phyloP scores from a whole-genome alignment of 2,329 filamentous ascomycete genomes.

The Neocucurbitaria cava region DNA sequence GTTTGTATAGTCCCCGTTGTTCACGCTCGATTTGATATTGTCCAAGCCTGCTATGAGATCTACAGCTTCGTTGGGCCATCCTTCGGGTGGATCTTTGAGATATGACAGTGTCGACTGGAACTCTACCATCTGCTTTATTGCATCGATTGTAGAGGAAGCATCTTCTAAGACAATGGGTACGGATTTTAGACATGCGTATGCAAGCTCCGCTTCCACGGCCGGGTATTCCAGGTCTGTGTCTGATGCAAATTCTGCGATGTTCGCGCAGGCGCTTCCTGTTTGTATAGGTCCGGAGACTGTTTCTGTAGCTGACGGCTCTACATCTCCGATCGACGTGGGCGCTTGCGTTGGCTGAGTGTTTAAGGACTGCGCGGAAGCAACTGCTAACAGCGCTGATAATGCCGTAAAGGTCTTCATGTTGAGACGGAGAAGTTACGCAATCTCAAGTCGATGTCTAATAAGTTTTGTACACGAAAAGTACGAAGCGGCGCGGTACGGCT shows the following conservation, averaged over 20 bases:
- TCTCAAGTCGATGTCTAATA: not conserved
- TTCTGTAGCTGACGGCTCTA: constrained; percentile 36
- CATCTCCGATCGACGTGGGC: constrained; percentile 26
- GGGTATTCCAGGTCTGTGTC: constrained; percentile 18
- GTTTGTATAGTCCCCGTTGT: constrained; percentile 42
- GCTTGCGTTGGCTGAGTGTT: constrained; percentile 14
- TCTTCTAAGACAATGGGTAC: constrained; percentile 40
- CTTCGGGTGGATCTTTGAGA: constrained; percentile 47
- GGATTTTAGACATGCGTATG: constrained; percentile 46
- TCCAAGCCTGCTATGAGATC: constrained; percentile 49
- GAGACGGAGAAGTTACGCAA: not conserved
- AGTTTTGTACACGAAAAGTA: not conserved
- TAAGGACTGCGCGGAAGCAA: constrained; percentile 20
- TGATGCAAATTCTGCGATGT: constrained; percentile 28
- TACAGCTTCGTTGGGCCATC: constrained; percentile 47
- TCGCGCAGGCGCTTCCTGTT: constrained; percentile 38
- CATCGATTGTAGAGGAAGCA: constrained; percentile 36
- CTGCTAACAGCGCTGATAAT: constrained; percentile 27
- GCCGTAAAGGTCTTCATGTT: constrained; percentile 29
- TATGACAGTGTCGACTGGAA: constrained; percentile 53
- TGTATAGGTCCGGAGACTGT: constrained; percentile 38
- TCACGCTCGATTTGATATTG: constrained; percentile 42
- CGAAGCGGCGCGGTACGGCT: not conserved
- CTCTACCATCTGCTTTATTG: constrained; percentile 45
- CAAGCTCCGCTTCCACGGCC: constrained; percentile 42